phyloP scores from a whole-genome alignment of 75 land plant species.

The Selaginella moellendorffii region DNA sequence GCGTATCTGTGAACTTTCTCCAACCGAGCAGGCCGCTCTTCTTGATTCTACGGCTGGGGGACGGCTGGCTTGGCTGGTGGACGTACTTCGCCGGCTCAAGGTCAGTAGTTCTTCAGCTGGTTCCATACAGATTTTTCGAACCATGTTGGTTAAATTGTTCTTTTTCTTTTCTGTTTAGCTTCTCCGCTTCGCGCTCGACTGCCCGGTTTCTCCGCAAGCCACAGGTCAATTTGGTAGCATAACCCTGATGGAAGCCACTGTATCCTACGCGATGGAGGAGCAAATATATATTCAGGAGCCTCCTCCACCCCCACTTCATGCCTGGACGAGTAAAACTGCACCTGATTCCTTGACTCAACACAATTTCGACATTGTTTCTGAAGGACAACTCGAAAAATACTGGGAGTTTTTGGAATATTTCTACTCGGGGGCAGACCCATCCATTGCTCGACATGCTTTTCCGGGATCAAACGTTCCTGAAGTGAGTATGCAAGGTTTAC shows the following conservation, averaged over 20 bases:
- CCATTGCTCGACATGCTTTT: constrained; percentile 55
- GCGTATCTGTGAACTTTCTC: constrained; percentile 56
- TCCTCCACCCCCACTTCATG: constrained; percentile 15
- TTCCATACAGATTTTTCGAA: too few species aligned
- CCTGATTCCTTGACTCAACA: constrained; percentile 49
- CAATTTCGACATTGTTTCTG: constrained; percentile 49
- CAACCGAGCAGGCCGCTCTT: constrained; percentile 32
- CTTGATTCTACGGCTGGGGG: constrained; percentile 52
- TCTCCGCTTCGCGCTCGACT: background rate
- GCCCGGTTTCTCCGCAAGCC: background rate
- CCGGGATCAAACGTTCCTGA: constrained; percentile 90
- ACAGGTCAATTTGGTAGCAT: background rate
- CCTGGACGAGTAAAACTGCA: constrained; percentile 28
- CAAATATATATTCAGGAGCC: constrained; percentile 88
- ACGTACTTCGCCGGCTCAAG: constrained; percentile 65
- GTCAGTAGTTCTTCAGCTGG: constrained; percentile 33
- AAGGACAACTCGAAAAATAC: constrained; percentile 56
- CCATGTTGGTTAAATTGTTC: too few species aligned
- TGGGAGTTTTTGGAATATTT: constrained; percentile 87
- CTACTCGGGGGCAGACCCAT: constrained; percentile 48
- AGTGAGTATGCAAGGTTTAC: constrained; percentile 25
- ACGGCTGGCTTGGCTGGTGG: constrained; percentile 62
- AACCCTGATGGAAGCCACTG: constrained; percentile 23
- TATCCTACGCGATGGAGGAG: constrained; percentile 68
- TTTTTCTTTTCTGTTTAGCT: background rate